A percentile compares a stretch with the other conserved stretches of the same genome.
Conservation (phyloP, 2,329 filamentous ascomycete species). For the Colletotrichum sp. region DNA sequence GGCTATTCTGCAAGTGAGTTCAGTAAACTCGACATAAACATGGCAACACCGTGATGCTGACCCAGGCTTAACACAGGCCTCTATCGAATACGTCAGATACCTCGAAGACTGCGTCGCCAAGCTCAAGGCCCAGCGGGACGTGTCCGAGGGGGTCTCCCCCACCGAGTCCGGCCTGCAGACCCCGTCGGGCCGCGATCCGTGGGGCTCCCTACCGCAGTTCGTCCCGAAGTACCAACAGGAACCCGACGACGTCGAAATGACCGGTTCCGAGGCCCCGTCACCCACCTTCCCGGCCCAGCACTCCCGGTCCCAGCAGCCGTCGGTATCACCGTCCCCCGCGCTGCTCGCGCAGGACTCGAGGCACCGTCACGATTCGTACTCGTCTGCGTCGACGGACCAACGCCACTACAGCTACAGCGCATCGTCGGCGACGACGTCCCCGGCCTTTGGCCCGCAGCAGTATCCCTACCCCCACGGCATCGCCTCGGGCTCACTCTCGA, state of each 20-base stretch:
- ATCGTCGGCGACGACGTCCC: constrained; percentile 57
- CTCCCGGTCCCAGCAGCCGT: constrained; percentile 45
- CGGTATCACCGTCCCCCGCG: constrained; percentile 62
- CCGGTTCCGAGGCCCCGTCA: constrained; percentile 53
- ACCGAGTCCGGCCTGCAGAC: constrained; percentile 33
- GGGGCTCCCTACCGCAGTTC: constrained; percentile 28
- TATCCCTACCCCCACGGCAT: constrained; percentile 44
- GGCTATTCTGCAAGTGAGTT: constrained; percentile 84
- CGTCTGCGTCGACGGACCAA: constrained; percentile 54
- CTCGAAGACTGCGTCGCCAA: constrained; percentile 86
- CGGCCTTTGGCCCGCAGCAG: constrained; percentile 59
- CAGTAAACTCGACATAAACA: not conserved
- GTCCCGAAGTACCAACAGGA: constrained; percentile 42
- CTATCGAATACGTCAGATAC: constrained; percentile 95
- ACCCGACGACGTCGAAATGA: constrained; percentile 66
- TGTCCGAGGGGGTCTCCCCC: constrained; percentile 23
- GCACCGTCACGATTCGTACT: constrained; percentile 57
- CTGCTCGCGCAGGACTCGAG: constrained; percentile 50
- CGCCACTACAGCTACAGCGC: constrained; percentile 54
- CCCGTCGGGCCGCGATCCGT: constrained; percentile 29
- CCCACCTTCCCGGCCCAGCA: constrained; percentile 44
- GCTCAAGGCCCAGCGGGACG: constrained; percentile 67
- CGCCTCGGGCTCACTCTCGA: constrained; percentile 51
- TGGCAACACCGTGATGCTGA: not conserved
- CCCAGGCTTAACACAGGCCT: constrained; percentile 65